Evolutionary conservation across 2,329 filamentous ascomycete species (phyloP).

Genomic region (Paraphoma chrysanthemicola): DNA sequence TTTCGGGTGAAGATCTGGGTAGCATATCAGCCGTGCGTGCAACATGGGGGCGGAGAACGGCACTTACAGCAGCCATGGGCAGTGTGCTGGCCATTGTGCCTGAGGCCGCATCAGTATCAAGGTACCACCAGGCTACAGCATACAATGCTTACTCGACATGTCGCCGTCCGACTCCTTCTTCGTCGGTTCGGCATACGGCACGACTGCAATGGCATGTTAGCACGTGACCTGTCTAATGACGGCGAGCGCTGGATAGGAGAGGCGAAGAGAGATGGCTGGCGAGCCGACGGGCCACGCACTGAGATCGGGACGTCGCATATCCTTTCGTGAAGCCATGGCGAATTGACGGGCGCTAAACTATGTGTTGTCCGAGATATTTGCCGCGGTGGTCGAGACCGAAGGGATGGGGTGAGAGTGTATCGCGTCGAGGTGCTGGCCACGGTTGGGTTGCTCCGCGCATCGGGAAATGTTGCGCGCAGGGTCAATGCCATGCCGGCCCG

Average conservation of each 20-base stretch:
- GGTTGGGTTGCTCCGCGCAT: not conserved
- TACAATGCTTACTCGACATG: constrained; percentile 67
- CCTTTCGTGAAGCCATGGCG: constrained; percentile 73
- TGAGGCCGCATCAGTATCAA: constrained; percentile 29
- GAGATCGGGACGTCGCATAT: constrained; percentile 77
- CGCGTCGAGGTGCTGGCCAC: constrained; percentile 7
- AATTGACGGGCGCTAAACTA: constrained; percentile 7
- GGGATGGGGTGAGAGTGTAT: constrained; percentile 22
- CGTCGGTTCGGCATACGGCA: constrained; percentile 83
- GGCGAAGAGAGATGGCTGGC: not conserved
- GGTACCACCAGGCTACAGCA: not conserved
- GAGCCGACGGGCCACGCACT: constrained; percentile 57
- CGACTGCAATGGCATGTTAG: constrained; percentile 63
- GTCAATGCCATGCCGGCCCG: not conserved
- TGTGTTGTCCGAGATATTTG: constrained; percentile 12
- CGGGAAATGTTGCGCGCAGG: constrained; percentile 1
- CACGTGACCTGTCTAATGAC: constrained; percentile 35
- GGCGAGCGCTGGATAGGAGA: not conserved
- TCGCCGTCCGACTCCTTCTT: constrained; percentile 70
- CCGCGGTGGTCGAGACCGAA: constrained; percentile 12
- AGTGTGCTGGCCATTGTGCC: constrained; percentile 76
- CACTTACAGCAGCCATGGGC: constrained; percentile 84
- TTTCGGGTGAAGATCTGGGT: constrained; percentile 85
- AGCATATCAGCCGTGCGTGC: constrained; percentile 38
- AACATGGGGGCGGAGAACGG: constrained; percentile 16